Conservation (phyloP, 192 early-diverging fungal genomes). For the Coemansia aciculifera region DNA sequence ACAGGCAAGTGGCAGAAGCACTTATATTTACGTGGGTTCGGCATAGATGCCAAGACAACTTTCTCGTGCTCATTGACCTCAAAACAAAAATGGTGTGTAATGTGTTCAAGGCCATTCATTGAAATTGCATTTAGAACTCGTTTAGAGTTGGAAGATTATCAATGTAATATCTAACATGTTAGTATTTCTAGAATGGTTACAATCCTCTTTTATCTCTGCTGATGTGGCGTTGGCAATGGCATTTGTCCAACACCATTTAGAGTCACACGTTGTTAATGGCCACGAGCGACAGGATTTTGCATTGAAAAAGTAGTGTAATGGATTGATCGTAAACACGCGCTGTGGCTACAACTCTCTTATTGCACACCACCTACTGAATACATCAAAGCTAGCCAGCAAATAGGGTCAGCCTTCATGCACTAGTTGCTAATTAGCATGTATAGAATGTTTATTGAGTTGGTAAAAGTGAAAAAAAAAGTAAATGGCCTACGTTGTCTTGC, state of each 20-base stretch:
- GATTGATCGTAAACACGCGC: not conserved
- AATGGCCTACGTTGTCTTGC: not conserved
- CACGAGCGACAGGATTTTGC: not conserved
- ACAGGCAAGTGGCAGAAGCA: not conserved
- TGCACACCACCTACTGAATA: not conserved
- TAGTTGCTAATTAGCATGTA: not conserved
- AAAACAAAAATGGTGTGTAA: not conserved
- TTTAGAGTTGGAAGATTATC: not conserved
- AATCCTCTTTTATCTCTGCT: not conserved
- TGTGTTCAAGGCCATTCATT: not conserved
- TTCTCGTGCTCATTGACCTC: not conserved
- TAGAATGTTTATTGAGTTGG: not conserved
- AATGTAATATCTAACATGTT: not conserved
- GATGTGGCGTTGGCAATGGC: slow-evolving; percentile 5
- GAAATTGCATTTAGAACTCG: not conserved
- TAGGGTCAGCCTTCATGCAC: not conserved
- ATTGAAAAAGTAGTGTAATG: not conserved
- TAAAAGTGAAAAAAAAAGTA: not conserved
- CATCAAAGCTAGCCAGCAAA: not conserved
- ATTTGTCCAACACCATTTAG: not conserved
- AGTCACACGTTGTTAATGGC: not conserved
- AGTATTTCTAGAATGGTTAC: not conserved
- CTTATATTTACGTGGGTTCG: not conserved
- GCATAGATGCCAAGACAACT: not conserved
- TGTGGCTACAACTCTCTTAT: not conserved